phyloP scores from a whole-genome alignment of 2,329 filamentous ascomycete species.

The Colletotrichum sp. region DNA sequence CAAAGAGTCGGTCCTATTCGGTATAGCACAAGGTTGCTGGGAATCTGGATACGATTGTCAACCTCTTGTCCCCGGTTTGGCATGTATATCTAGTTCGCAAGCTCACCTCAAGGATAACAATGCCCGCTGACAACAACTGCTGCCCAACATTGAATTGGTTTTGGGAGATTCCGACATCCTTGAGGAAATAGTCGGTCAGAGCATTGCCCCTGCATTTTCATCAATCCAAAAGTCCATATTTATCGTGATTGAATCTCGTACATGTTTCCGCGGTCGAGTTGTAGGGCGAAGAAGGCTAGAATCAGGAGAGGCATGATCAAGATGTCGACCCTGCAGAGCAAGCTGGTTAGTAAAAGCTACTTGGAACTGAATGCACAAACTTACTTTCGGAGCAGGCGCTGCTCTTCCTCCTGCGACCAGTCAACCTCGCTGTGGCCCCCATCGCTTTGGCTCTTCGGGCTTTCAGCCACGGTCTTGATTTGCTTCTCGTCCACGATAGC shows the following conservation, averaged over 20 bases:
- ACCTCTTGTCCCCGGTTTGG: neutral
- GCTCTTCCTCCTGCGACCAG: slow-evolving; percentile 31
- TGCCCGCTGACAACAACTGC: slow-evolving; percentile 53
- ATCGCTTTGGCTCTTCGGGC: slow-evolving; percentile 3
- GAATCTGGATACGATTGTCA: slow-evolving; percentile 33
- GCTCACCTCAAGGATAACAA: slow-evolving; percentile 44
- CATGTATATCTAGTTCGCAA: neutral
- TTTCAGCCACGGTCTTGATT: neutral
- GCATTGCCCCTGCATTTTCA: slow-evolving; percentile 8
- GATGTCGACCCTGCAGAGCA: slow-evolving; percentile 41
- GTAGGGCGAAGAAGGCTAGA: slow-evolving; percentile 49
- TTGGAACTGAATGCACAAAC: neutral
- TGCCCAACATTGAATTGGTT: slow-evolving; percentile 58
- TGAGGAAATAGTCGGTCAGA: slow-evolving; percentile 38
- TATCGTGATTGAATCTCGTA: neutral
- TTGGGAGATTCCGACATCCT: slow-evolving; percentile 52
- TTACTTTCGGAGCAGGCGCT: slow-evolving; percentile 30
- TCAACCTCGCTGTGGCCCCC: slow-evolving; percentile 11
- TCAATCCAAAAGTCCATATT: neutral
- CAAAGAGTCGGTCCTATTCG: slow-evolving; percentile 49
- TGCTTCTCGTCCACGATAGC: neutral
- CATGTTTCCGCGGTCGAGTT: slow-evolving; percentile 39
- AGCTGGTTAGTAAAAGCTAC: neutral
- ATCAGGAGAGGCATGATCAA: slow-evolving; percentile 50
- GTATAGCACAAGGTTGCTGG: slow-evolving; percentile 52